These are phyloP conservation scores for Beauveria medogensis DNA, from an alignment of 2,329 filamentous ascomycete genomes.

Conservation along the genomic window DNA sequence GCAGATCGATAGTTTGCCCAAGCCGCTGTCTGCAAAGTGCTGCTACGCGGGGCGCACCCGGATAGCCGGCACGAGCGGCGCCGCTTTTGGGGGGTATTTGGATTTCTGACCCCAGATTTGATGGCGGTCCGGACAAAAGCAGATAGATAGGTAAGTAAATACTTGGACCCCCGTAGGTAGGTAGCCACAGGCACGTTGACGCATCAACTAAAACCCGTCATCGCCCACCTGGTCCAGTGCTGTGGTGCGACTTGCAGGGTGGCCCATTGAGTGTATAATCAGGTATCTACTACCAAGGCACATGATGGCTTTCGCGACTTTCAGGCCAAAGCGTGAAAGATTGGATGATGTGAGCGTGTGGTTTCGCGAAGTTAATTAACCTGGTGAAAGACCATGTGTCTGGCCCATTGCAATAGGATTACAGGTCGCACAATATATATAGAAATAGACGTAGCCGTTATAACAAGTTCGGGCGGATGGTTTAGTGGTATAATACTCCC, in stretches of 20 bases:
- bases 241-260: too few species aligned
- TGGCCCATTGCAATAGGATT: neutral
- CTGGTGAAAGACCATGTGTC: conserved; percentile 1
- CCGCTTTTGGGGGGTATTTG: neutral
- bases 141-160: too few species aligned
- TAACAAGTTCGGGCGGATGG: conserved; percentile 13
- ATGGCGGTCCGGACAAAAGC: too few species aligned
- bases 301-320: too few species aligned
- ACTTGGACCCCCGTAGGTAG: too few species aligned
- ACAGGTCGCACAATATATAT: neutral
- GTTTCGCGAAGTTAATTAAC: neutral
- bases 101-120: neutral
- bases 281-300: too few species aligned
- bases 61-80: conserved; percentile 6
- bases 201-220: too few species aligned
- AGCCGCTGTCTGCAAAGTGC: neutral
- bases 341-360: too few species aligned
- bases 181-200: too few species aligned
- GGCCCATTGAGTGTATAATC: too few species aligned
- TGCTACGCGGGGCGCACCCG: neutral
- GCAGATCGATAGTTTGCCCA: neutral
- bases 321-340: too few species aligned
- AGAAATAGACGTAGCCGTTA: neutral
- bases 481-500: conserved; percentile 15
- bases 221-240: too few species aligned